Evolutionary conservation across 495 filamentous ascomycete genomes (phyloP), one percentile per base, ranked within the genome.

Genomic region (Penicillium antarcticum): DNA sequence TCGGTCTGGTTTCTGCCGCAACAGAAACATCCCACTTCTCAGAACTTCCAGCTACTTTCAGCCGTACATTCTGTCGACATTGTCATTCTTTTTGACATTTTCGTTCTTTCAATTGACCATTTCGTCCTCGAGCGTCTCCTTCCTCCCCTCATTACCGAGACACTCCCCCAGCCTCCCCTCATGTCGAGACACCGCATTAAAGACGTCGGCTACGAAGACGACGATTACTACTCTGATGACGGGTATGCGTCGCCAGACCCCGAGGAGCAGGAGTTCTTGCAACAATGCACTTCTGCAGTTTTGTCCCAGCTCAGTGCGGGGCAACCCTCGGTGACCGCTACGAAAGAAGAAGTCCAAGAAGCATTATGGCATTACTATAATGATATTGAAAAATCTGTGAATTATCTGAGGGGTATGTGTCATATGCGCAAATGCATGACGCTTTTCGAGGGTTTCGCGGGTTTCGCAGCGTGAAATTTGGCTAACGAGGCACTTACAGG

Each of bases 301-400:
- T 48, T 68, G n/a, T 61, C 43, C 24, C 64, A 71, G 66, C 62
- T 78, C 43, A 60, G 65, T 32, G 54, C 64, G 36, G 74, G 72
- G 51, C 57, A 69, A 24, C 69, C 72, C 19, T 60, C 70, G 14
- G 65, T 75, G 52, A 71, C 62, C 21, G 69, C 71, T 8, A 68
- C 71, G 23, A 68, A 70, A 33, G 56, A 80, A 29, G 86, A 95
- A 51, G 91, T 96, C 36, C 80, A 95, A 64, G 95, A 97, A 45
- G 80, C 91, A 0, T 67, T 98, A 26, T 98, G 91, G 89, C 82
- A 97, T 67, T 97, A 96, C 67, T 98, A 92, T 67, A 97, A 89
- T 62, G 92, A 98, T 64, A 76, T 96, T 21, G 82, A 83, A 21
- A 96, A 97, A 63, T 80, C 89, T 0, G 85, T 91, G 16, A 75